Base-by-base conservation (phyloP, 1,284 basidiomycete species). In the Heliocybe sulcata region DNA sequence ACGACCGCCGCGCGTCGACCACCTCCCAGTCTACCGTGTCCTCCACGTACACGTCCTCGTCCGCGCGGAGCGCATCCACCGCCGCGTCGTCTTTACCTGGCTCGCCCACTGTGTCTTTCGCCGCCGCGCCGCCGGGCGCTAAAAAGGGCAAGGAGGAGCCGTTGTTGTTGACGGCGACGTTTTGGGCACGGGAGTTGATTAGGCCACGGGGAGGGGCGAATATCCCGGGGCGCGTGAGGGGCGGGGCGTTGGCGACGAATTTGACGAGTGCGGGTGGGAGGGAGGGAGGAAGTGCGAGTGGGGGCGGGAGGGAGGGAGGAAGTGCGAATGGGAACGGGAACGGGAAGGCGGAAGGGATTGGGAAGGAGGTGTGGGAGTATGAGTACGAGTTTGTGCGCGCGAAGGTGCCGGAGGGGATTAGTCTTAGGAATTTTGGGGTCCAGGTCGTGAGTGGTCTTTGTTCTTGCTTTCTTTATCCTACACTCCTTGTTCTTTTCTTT, bases 371-470 rank as follows among this genome's bases (percentile, higher is more conserved):
- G 16, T 6, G 16, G 16, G 38, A 42, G 38, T 42, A n/a, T n/a
- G 38, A 42, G 38, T 42, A 42, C 19, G 47, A 49, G 35, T 88
- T 90, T 60, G 75, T 83, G 42, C 81, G 84, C 27, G 77, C 80
- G 14, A 75, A 75, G 53, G 82, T 90, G 53, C 87, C 90, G 3
- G 81, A 86, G 58, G 86, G 88, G 14, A 88, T 90, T 56, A 86
- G 82, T 59, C 70, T 89, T 61, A 73, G 89, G 61, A 91, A 92
- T 71, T 91, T 92, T 69, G 89, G 88, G 48, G 89, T 90, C 59
- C 90, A 91, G 67, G 80, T 87, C 63, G 87, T 90, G 67, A 75
- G 87, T 82, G 19, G 31, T 53, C 56, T 42, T 23, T 47, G 3
- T 25, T 55, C 54, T 48, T 27, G 26, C n/a, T 25, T 14, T 22